Evolutionary conservation across 306 rosid species (phyloP).

Genomic region (Crataegus laevigata): DNA sequence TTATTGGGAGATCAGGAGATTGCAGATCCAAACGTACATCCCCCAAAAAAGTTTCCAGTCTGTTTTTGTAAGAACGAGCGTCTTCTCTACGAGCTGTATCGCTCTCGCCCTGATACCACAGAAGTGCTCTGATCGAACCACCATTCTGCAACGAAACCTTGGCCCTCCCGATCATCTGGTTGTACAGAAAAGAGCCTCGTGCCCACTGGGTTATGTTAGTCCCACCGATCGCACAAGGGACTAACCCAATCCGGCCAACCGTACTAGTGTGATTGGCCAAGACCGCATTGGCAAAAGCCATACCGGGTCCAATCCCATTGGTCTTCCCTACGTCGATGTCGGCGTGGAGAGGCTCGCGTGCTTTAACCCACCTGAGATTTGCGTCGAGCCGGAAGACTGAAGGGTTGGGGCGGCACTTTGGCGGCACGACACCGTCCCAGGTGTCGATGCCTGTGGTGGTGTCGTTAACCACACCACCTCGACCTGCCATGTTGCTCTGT

Average conservation of each 20-base stretch:
- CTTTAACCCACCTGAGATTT: constrained; percentile 54
- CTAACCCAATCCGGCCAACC: constrained; percentile 23
- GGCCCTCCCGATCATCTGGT: constrained; percentile 49
- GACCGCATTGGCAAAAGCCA: constrained; percentile 32
- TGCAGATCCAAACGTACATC: constrained; percentile 54
- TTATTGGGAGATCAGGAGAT: constrained; percentile 63
- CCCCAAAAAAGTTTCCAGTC: constrained; percentile 42
- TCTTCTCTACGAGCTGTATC: constrained; percentile 39
- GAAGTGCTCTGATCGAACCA: constrained; percentile 36
- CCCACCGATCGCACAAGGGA: constrained; percentile 41
- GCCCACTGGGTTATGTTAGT: constrained; percentile 34
- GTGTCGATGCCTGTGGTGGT: constrained; percentile 19
- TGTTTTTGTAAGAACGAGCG: constrained; percentile 34
- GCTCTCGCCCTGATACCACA: constrained; percentile 84
- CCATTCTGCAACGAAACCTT: constrained; percentile 32
- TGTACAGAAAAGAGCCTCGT: constrained; percentile 36
- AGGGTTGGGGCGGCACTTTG: constrained; percentile 27
- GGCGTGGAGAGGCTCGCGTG: constrained; percentile 68
- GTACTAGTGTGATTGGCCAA: background rate
- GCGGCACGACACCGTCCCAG: constrained; percentile 71
- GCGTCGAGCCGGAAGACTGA: constrained; percentile 40
- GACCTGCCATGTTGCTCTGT: constrained; percentile 98
- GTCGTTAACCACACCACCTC: constrained; percentile 54
- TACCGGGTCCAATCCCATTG: constrained; percentile 38
- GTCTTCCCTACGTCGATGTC: constrained; percentile 25